phyloP scores from a whole-genome alignment of 108 stramenopile genomes.

The Skeletonema grethae region DNA sequence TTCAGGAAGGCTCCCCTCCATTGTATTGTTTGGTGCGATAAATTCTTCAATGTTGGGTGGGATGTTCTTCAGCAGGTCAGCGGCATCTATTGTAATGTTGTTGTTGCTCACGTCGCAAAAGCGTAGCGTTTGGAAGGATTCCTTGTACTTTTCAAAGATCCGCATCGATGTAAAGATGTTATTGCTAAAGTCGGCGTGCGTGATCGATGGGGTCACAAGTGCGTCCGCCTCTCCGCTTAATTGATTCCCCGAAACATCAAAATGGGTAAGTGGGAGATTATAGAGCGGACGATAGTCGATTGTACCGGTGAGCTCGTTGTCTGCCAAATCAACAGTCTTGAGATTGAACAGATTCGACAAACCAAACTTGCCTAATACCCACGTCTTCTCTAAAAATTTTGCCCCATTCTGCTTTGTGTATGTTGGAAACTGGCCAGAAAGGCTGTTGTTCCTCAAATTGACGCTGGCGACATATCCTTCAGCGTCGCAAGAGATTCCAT shows the following conservation, averaged over 20 bases:
- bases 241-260: constrained; percentile 25
- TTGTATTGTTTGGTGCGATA: constrained; percentile 10
- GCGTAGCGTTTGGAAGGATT: constrained; percentile 14
- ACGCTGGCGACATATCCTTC: background rate
- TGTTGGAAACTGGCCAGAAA: background rate
- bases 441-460: background rate
- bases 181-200: constrained; percentile 54
- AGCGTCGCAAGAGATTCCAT: background rate
- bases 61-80: constrained; percentile 14
- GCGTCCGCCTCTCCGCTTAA: constrained; percentile 42
- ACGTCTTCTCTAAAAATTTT: no score
- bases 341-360: constrained; percentile 2
- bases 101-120: constrained; percentile 51
- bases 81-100: constrained; percentile 33
- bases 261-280: constrained; percentile 38
- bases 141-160: constrained; percentile 55
- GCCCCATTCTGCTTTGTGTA: no score
- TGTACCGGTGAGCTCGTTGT: constrained; percentile 13
- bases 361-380: no score
- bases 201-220: constrained; percentile 57
- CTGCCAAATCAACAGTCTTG: constrained; percentile 17
- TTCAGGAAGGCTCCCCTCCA: constrained; percentile 7
- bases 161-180: constrained; percentile 43
- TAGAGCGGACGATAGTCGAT: constrained; percentile 48
- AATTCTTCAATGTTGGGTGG: constrained; percentile 22